Conservation (phyloP, 306 rosid species). For the Vigna radiata region DNA sequence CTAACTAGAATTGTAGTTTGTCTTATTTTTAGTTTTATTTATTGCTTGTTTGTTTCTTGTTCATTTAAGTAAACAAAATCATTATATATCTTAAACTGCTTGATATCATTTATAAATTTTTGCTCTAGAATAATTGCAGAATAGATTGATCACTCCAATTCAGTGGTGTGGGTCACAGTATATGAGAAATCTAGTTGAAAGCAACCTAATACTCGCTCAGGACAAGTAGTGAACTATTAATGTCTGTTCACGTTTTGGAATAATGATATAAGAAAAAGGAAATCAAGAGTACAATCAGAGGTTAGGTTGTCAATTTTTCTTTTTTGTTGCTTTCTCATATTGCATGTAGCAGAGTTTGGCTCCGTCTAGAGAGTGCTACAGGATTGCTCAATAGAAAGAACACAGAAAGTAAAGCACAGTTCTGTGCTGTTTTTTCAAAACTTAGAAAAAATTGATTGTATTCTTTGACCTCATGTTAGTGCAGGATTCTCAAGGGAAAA, state of each 20-base stretch:
- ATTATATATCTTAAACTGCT: neutral
- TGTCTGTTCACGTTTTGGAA: conserved; percentile 36
- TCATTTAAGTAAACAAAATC: neutral
- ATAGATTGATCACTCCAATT: conserved; percentile 14
- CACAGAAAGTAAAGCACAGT: neutral
- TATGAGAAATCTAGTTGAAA: conserved; percentile 37
- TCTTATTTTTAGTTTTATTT: neutral
- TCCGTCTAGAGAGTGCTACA: conserved; percentile 12
- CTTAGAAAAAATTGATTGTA: neutral
- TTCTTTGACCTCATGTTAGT: conserved; percentile 24
- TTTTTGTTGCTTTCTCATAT: conserved; percentile 42
- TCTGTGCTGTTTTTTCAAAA: conserved; percentile 14
- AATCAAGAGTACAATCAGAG: conserved; percentile 10
- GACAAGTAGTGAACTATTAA: conserved; percentile 15
- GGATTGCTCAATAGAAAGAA: conserved; percentile 40
- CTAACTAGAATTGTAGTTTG: neutral
- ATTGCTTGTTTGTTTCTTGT: neutral
- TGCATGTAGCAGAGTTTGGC: conserved; percentile 38
- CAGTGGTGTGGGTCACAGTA: conserved; percentile 34
- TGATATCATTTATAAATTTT: neutral
- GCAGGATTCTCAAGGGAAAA: conserved; percentile 9
- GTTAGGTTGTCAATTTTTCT: conserved; percentile 38
- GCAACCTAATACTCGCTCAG: conserved; percentile 20
- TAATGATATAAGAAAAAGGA: neutral
- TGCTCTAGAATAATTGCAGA: neutral